Evolutionary conservation across 345 rosid species (phyloP), one percentile per base, ranked within the genome.

Genomic region (Citropsis articulata): DNA sequence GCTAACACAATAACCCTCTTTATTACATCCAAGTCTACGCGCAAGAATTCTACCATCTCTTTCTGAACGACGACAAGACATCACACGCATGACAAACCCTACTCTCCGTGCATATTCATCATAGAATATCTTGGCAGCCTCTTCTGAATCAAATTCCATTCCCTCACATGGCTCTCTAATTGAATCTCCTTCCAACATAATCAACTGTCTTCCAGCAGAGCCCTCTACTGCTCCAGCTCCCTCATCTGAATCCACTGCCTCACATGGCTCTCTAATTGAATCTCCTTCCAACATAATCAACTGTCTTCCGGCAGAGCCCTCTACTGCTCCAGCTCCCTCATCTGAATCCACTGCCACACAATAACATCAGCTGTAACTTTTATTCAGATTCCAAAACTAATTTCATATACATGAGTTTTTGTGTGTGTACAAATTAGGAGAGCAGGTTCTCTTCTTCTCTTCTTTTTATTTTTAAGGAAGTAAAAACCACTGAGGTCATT

Each of bases 1-100:
- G 71, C 94, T 94, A 83, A 92, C 89, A 84, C 94, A 90, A 72
- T 91, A 81, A 56, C 98, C 98, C 84, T 94, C 98, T 85, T 94
- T 94, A 81, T 93, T 94, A 82, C 98, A 94, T 25, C 98, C 98
- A 67, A 94, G 88, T 80, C 98, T 88, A 65, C 98, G 91, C 1
- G 98, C 98, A 69, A 94, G 88, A 72, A 93, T 89, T 88, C 89
- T 88, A 64, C 97, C 97, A 75, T 94, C 97, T 82, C 92, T 91
- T 84, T 92, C 98, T 2, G 98, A 94, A 48, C 95, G 94, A 7
- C 97, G 93, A 70, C 98, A 94, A 79, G 97, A 91, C 97, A 93
- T 93, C 73, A 93, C 97, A 21, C 97, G 98, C 97, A 94, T 94
- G 1, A 93, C 97, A 75, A 94, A 94, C 10, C 98, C 98, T 76